phyloP scores from a whole-genome alignment of 1,284 basidiomycete genomes.

The Cryptococcus sp. region DNA sequence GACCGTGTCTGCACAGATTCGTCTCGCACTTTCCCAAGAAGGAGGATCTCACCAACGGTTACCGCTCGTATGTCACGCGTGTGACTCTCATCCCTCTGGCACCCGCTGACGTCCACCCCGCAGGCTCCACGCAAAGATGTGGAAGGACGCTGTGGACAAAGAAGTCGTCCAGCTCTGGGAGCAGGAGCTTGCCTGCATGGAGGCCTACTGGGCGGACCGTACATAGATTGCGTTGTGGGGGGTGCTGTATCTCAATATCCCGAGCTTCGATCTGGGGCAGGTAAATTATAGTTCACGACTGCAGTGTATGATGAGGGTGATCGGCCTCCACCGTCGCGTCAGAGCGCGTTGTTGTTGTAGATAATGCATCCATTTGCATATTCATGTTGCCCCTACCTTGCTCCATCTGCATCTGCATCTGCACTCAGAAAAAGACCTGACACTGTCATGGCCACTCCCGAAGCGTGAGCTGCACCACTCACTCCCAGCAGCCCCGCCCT shows the following conservation, averaged over 20 bases:
- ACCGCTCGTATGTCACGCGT: neutral
- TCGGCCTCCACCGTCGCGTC: neutral
- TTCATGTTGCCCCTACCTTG: constrained; percentile 4
- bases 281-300: neutral
- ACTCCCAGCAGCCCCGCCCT: neutral
- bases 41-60: neutral
- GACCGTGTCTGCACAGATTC: neutral
- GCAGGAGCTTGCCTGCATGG: constrained; percentile 7
- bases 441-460: neutral
- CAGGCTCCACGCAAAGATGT: constrained; percentile 22
- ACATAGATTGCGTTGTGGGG: neutral
- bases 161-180: constrained; percentile 8
- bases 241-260: neutral
- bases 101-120: neutral
- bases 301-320: neutral
- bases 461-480: neutral
- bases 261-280: neutral
- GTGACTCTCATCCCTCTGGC: neutral
- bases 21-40: neutral
- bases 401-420: constrained; percentile 6
- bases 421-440: neutral
- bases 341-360: no score
- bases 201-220: neutral
- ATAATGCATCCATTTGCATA: neutral
- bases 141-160: constrained; percentile 13